These are phyloP conservation scores for Termitomyces sp. DNA, from an alignment of 768 basidiomycete species.

Conservation along the genomic window DNA sequence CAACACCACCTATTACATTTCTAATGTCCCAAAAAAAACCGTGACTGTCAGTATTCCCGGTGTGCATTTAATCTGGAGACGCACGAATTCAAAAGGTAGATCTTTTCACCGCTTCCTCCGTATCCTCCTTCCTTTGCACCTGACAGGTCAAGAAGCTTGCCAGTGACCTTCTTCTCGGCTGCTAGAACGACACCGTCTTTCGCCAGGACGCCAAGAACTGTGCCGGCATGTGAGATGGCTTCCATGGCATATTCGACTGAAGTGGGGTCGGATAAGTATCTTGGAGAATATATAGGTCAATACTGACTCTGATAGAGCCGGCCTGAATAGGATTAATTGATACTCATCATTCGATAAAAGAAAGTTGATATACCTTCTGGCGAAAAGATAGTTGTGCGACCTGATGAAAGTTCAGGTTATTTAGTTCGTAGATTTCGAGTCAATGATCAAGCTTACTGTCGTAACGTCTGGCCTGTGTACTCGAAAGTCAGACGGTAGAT, in stretches of 20 bases:
- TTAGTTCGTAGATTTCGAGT: constrained; percentile 6
- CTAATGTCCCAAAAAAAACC: constrained; percentile 31
- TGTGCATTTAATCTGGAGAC: constrained; percentile 19
- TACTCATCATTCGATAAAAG: constrained; percentile 4
- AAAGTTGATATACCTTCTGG: constrained; percentile 69
- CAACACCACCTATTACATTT: constrained; percentile 93
- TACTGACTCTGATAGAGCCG: constrained; percentile 92
- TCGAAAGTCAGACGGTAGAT: background rate
- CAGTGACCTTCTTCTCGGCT: constrained; percentile 97
- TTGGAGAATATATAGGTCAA: background rate
- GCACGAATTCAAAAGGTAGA: constrained; percentile 89
- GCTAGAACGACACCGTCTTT: constrained; percentile 89
- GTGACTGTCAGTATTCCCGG: background rate
- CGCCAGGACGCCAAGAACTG: constrained; percentile 88
- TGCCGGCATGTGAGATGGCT: constrained; percentile 93
- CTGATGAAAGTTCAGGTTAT: constrained; percentile 33
- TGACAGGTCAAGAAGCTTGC: constrained; percentile 91
- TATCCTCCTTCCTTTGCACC: constrained; percentile 83
- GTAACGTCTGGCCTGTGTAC: constrained; percentile 79
- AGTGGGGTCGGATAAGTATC: constrained; percentile 19
- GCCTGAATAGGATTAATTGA: constrained; percentile 42
- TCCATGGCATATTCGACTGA: constrained; percentile 99
- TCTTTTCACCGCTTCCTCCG: constrained; percentile 97
- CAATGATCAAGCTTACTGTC: constrained; percentile 61
- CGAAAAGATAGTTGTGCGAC: constrained; percentile 97